Evolutionary conservation across 164 flowering plant genomes (phyloP), one percentile per base, ranked within the genome.

Genomic region (Brasenia schreberi): DNA sequence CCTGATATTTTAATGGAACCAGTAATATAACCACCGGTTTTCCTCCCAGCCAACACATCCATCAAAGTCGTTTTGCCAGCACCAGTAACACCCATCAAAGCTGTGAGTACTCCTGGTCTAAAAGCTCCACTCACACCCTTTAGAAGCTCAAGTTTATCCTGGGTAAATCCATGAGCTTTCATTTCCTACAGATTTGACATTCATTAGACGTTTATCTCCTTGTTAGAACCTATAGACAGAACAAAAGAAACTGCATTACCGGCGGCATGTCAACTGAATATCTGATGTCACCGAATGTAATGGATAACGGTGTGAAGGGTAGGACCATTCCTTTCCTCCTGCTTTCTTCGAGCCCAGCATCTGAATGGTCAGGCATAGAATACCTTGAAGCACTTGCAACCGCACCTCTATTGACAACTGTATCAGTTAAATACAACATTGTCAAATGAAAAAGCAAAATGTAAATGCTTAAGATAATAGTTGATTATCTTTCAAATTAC

Each of bases 291-390:
- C 87, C 84, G 43, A 89, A 89, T 43, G 86, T 77, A 68, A 87
- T 69, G 6, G 82, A 81, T 64, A 76, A 82, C 6, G 81, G 92
- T 63, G 80, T 66, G 70, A 89, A 87, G 59, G 92, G 92, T 66
- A 89, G 87, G 71, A 83, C 78, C 89, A 88, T 87, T 72, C 88
- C 91, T 64, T 81, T 81, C 69, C 58, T 23, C 27, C 27, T 23
- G 27, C 27, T 23, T 23, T 23, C 27, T 23, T 23, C 27, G 27
- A 23, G 27, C 27, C 1, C 27, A 23, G 27, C 27, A 23, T 23
- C 53, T 45, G 53, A 45, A 45, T 45, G 12, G 53, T 7, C 12
- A 45, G 6, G 53, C 53, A 3, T 45, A 7, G 53, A 45, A 45
- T 7, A 12, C 53, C 7, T 7, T 7, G 53, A 12, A 45, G 12